Conservation (phyloP, 108 stramenopile genomes). For the Asterionellopsis glacialis region DNA sequence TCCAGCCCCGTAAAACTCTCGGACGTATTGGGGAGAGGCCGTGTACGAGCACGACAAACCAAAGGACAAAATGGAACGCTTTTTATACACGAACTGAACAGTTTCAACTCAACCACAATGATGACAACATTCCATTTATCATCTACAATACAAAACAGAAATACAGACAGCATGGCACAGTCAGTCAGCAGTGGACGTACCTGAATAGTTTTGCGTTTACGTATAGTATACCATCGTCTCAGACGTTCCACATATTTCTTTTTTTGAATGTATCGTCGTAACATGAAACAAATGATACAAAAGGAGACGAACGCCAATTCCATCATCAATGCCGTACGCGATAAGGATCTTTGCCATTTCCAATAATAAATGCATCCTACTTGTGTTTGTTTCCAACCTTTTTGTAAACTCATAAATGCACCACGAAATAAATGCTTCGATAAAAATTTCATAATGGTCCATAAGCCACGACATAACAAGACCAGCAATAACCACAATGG, state of each 20-base stretch:
- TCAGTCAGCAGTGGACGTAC: conserved; percentile 11
- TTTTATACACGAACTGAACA: too few species aligned
- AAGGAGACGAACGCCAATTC: background rate
- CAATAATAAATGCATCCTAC: background rate
- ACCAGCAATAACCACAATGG: background rate
- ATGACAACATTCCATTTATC: too few species aligned
- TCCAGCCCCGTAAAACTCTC: too few species aligned
- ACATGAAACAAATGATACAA: background rate
- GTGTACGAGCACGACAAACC: too few species aligned
- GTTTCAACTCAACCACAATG: too few species aligned
- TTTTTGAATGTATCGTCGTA: conserved; percentile 53
- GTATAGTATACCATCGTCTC: conserved; percentile 32
- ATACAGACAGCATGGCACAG: background rate
- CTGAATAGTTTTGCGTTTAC: conserved; percentile 26
- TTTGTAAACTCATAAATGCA: background rate
- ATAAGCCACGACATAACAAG: background rate
- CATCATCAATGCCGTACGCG: background rate
- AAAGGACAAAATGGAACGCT: too few species aligned
- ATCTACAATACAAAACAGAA: too few species aligned
- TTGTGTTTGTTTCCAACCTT: background rate
- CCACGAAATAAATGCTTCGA: background rate
- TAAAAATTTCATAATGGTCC: background rate
- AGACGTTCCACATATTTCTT: conserved; percentile 57
- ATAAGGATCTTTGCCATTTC: background rate
- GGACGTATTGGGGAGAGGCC: too few species aligned